Evolutionary conservation across 2,329 filamentous ascomycete species (phyloP).

Genomic region (Apiospora aurea): DNA sequence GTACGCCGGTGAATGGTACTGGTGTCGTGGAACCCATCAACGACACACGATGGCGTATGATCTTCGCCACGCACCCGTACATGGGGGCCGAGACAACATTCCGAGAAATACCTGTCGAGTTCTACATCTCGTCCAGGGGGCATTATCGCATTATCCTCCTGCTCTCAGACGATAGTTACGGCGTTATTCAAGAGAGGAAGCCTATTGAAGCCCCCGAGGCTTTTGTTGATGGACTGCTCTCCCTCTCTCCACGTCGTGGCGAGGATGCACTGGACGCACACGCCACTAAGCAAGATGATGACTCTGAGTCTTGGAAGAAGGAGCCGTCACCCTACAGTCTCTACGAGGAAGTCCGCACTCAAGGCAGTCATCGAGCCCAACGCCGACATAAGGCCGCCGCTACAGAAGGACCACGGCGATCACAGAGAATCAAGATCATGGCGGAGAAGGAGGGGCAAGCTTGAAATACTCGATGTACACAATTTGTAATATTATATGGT

Average conservation of each 20-base stretch:
- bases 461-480: neutral
- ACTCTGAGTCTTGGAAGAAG: slow-evolving; percentile 1
- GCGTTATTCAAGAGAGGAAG: slow-evolving; percentile 11
- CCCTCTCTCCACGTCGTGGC: neutral
- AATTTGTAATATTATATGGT: neutral
- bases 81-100: neutral
- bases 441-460: neutral
- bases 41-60: slow-evolving; percentile 14
- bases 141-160: slow-evolving; percentile 7
- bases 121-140: neutral
- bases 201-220: neutral
- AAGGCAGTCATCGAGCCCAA: slow-evolving; percentile 1
- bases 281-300: neutral
- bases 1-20: neutral
- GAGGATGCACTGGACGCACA: neutral
- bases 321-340: neutral
- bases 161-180: slow-evolving; percentile 4
- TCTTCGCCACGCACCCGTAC: slow-evolving; percentile 8
- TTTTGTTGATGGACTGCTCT: neutral
- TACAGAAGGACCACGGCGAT: neutral
- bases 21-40: neutral
- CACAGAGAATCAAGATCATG: slow-evolving; percentile 6
- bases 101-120: slow-evolving; percentile 7
- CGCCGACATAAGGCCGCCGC: neutral
- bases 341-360: neutral